phyloP scores from a whole-genome alignment of 306 rosid species.

The Quercus rubra region DNA sequence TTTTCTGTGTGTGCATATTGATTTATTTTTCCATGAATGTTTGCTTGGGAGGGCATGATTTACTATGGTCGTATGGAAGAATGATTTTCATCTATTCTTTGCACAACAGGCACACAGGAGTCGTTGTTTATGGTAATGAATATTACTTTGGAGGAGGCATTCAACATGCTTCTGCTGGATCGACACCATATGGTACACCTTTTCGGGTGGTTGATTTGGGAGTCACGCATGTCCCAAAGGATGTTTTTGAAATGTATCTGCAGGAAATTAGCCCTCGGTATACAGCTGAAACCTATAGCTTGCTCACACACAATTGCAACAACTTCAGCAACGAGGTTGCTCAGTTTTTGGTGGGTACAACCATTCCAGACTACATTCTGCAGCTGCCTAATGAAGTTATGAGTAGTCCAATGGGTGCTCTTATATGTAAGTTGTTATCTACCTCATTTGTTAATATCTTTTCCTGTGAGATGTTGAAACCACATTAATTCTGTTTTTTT shows the following conservation, averaged over 20 bases:
- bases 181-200: slow-evolving; percentile 84
- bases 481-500: neutral
- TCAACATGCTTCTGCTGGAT: slow-evolving; percentile 67
- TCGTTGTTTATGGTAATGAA: slow-evolving; percentile 83
- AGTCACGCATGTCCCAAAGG: slow-evolving; percentile 81
- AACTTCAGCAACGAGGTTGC: slow-evolving; percentile 90
- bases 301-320: slow-evolving; percentile 89
- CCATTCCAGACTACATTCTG: slow-evolving; percentile 77
- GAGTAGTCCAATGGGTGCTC: slow-evolving; percentile 87
- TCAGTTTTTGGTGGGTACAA: slow-evolving; percentile 79
- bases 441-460: neutral
- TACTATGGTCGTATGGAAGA: neutral
- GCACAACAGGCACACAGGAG: slow-evolving; percentile 81
- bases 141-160: slow-evolving; percentile 96
- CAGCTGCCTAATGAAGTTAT: slow-evolving; percentile 85
- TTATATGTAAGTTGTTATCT: slow-evolving; percentile 55
- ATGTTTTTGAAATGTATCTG: slow-evolving; percentile 80
- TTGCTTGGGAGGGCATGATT: neutral
- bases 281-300: slow-evolving; percentile 70
- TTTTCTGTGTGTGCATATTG: neutral
- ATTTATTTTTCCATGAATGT: neutral
- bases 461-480: neutral
- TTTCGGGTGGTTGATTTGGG: slow-evolving; percentile 71
- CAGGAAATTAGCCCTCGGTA: slow-evolving; percentile 81
- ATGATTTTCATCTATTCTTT: neutral